Conservation (phyloP, 1,284 basidiomycete species). For the Pascua sp. region DNA sequence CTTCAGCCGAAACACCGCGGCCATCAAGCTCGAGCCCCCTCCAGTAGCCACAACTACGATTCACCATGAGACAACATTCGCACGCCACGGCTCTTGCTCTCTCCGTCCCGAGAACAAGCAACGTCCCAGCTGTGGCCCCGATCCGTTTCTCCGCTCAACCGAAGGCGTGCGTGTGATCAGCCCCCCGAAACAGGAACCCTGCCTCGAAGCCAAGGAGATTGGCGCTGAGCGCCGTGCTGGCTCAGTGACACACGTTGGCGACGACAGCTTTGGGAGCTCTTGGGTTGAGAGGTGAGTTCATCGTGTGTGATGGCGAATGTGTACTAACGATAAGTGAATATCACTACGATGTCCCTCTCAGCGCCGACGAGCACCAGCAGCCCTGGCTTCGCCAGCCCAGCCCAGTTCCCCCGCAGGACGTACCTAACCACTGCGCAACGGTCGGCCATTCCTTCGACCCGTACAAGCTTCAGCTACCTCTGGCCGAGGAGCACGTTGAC, state of each 20-base stretch:
- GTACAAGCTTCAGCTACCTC: not conserved
- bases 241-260: no score
- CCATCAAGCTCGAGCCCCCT: not conserved
- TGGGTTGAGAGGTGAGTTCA: no score
- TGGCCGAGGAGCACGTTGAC: not conserved
- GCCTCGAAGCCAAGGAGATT: no score
- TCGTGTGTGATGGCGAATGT: no score
- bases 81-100: not conserved
- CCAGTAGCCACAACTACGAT: not conserved
- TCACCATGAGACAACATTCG: not conserved
- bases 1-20: slow-evolving; percentile 30
- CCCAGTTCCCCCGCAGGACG: not conserved
- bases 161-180: slow-evolving; percentile 32
- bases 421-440: slow-evolving; percentile 7
- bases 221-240: no score
- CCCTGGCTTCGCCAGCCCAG: not conserved
- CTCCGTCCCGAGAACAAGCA: slow-evolving; percentile 13
- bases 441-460: slow-evolving; percentile 15
- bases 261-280: no score
- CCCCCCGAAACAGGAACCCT: not conserved
- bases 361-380: not conserved
- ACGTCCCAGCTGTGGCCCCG: slow-evolving; percentile 36
- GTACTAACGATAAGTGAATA: no score
- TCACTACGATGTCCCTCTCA: no score
- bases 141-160: slow-evolving; percentile 31